Evolutionary conservation across 2,329 filamentous ascomycete species (phyloP).

Genomic region (Colletotrichum phormii): DNA sequence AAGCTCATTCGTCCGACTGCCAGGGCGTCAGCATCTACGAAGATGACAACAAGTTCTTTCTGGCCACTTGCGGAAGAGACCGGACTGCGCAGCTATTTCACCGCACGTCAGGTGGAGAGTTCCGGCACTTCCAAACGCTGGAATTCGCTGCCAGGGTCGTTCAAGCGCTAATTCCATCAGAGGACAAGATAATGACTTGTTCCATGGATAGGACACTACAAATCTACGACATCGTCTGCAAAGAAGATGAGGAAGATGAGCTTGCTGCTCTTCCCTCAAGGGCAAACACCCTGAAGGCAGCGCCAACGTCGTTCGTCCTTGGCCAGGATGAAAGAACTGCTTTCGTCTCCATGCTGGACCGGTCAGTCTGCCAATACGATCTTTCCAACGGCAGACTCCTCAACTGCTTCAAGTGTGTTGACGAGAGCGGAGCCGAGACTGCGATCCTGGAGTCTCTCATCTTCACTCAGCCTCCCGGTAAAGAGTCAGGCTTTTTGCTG

Average conservation of each 20-base stretch:
- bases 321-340: constrained; percentile 70
- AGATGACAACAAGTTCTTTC: constrained; percentile 68
- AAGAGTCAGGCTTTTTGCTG: constrained; percentile 75
- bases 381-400: constrained; percentile 76
- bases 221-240: constrained; percentile 80
- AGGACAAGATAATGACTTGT: constrained; percentile 83
- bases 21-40: constrained; percentile 83
- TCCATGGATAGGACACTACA: constrained; percentile 90
- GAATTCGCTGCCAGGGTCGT: constrained; percentile 92
- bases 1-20: constrained; percentile 88
- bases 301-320: constrained; percentile 85
- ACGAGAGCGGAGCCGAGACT: constrained; percentile 82
- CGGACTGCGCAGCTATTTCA: constrained; percentile 94
- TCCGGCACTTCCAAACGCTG: constrained; percentile 89
- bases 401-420: constrained; percentile 83
- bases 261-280: constrained; percentile 82
- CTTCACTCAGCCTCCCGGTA: constrained; percentile 66
- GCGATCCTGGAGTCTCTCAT: constrained; percentile 85
- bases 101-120: constrained; percentile 63
- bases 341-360: constrained; percentile 70
- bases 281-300: constrained; percentile 85
- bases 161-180: constrained; percentile 78
- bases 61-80: constrained; percentile 89
- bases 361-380: constrained; percentile 71
- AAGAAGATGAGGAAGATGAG: constrained; percentile 71